Percentiles rank a stretch among this genome's conserved stretches.
These are phyloP conservation scores for Chlorella sp. DNA, from an alignment of 139 green algal genomes.

Conservation along the genomic window DNA sequence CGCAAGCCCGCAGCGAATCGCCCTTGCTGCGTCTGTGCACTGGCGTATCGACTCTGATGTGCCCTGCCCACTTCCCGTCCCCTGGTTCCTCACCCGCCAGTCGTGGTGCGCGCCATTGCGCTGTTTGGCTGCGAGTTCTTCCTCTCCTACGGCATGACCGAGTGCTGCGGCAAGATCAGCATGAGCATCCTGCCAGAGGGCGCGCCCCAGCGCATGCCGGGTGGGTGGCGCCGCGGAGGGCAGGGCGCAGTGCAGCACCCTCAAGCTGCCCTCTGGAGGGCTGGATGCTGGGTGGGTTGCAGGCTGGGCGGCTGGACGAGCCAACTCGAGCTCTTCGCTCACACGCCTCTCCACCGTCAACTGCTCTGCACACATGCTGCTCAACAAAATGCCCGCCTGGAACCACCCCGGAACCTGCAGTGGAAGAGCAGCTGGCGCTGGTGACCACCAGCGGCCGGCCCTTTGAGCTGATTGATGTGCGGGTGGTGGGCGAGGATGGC, in stretches of 20 bases:
- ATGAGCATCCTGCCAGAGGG: conserved; percentile 82
- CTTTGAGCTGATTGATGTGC: conserved; percentile 78
- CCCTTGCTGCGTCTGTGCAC: no score
- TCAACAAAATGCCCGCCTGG: neutral
- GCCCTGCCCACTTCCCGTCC: no score
- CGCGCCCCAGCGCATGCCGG: neutral
- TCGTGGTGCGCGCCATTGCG: conserved; percentile 59
- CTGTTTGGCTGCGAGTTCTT: conserved; percentile 88
- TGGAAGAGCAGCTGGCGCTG: conserved; percentile 56
- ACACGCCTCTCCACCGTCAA: no score
- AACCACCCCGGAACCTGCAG: no score
- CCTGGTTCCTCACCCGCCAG: conserved; percentile 14
- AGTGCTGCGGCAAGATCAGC: conserved; percentile 94
- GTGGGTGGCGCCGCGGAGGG: neutral
- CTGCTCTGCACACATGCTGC: neutral
- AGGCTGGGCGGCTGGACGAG: no score
- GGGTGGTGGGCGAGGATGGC: conserved; percentile 59
- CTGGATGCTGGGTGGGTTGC: neutral
- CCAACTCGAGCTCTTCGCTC: no score
- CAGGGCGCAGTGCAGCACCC: neutral
- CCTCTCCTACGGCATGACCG: conserved; percentile 94
- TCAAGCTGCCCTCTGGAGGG: no score
- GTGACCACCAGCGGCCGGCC: conserved; percentile 77
- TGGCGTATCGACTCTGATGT: no score
- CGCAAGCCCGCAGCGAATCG: no score